phyloP scores from a whole-genome alignment of 805 yeast genomes.

The Candida corydali region DNA sequence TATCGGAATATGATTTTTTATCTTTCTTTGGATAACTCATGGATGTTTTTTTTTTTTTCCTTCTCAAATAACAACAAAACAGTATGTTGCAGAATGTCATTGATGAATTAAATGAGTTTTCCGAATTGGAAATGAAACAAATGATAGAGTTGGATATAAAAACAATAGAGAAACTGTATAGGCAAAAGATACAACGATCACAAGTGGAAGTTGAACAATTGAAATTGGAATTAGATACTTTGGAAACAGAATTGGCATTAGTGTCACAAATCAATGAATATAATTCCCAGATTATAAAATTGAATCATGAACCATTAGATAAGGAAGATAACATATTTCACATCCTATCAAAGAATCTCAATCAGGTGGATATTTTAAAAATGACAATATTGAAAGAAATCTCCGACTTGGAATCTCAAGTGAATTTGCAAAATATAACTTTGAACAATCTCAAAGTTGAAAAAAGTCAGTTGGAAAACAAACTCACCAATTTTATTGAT shows the following conservation, averaged over 20 bases:
- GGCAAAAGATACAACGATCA: constrained; percentile 16
- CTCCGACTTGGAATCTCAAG: constrained; percentile 44
- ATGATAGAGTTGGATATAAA: constrained; percentile 37
- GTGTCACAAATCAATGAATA: constrained; percentile 20
- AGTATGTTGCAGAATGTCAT: constrained; percentile 9
- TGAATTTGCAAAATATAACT: constrained; percentile 28
- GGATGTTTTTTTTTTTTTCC: constrained; percentile 8
- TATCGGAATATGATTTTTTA: constrained; percentile 33
- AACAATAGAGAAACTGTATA: constrained; percentile 25
- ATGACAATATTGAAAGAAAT: constrained; percentile 50
- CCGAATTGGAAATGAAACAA: constrained; percentile 45
- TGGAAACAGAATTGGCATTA: constrained; percentile 15
- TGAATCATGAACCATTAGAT: background rate
- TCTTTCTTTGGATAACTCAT: constrained; percentile 21
- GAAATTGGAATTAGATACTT: constrained; percentile 8
- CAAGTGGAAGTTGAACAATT: constrained; percentile 10
- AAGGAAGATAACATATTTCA: constrained; percentile 20
- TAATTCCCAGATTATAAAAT: constrained; percentile 14
- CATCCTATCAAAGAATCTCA: constrained; percentile 22
- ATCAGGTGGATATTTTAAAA: constrained; percentile 41
- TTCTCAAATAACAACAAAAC: constrained; percentile 1
- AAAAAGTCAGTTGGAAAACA: constrained; percentile 32
- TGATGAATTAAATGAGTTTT: constrained; percentile 38
- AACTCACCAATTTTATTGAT: constrained; percentile 23
- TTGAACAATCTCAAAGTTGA: constrained; percentile 34